Percentiles rank a stretch among this genome's conserved stretches.
phyloP scores from a whole-genome alignment of 768 basidiomycete species.

The Dioszegia aurantiaca region DNA sequence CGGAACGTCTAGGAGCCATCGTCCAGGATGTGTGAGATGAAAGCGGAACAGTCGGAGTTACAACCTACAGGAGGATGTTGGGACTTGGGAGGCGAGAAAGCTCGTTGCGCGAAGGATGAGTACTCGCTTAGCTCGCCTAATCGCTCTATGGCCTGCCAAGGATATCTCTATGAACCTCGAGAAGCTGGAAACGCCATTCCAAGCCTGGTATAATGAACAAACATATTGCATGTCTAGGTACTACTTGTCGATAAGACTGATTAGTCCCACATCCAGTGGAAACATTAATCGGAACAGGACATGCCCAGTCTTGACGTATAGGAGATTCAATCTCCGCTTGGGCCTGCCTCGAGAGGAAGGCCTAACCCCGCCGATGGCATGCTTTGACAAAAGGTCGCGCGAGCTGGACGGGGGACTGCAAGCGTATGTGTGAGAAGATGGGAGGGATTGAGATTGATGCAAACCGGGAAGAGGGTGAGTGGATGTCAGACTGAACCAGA shows the following conservation, averaged over 20 bases:
- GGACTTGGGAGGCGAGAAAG: too few species aligned
- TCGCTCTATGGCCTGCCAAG: too few species aligned
- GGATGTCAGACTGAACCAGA: too few species aligned
- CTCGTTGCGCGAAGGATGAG: too few species aligned
- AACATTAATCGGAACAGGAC: constrained; percentile 24
- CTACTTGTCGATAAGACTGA: constrained; percentile 32
- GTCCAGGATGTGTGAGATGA: too few species aligned
- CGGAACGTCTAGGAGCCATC: too few species aligned
- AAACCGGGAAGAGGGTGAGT: background rate
- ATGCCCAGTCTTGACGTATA: constrained; percentile 36
- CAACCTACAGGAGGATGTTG: too few species aligned
- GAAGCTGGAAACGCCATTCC: too few species aligned
- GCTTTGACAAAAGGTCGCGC: constrained; percentile 21
- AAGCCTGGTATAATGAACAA: too few species aligned
- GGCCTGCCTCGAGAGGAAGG: background rate
- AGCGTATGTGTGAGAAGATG: constrained; percentile 15
- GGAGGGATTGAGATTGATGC: background rate
- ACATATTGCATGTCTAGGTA: constrained; percentile 1
- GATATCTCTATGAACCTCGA: too few species aligned
- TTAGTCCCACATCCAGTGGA: constrained; percentile 36
- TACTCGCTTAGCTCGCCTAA: too few species aligned
- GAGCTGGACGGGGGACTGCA: constrained; percentile 34
- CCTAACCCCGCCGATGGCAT: constrained; percentile 13
- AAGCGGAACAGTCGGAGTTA: too few species aligned
- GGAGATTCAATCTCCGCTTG: constrained; percentile 29